Conservation (phyloP, 2,329 filamentous ascomycete genomes). For the Alternaria gansuensis region DNA sequence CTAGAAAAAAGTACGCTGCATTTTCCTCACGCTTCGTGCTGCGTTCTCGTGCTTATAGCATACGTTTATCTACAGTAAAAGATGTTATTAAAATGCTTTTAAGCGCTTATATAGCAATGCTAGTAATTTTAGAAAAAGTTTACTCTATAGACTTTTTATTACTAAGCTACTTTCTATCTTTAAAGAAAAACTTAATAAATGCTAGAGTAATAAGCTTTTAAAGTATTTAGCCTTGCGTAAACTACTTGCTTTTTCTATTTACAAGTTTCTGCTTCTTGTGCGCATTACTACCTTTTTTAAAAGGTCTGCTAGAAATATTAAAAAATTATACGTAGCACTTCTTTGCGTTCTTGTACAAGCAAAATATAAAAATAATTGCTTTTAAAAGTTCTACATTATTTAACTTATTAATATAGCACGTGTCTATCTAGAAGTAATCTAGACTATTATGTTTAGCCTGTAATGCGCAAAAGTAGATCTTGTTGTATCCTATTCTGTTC, state of each 20-base stretch:
- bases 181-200: background rate
- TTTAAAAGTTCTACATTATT: background rate
- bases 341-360: conserved; percentile 3
- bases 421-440: conserved; percentile 1
- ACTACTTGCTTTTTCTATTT: background rate
- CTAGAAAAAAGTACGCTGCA: conserved; percentile 8
- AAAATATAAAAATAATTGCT: conserved; percentile 1
- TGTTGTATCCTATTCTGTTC: background rate
- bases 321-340: too few species aligned
- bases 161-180: background rate
- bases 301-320: background rate
- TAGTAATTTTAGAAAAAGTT: background rate
- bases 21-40: conserved; percentile 11
- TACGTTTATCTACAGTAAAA: background rate
- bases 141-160: background rate
- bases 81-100: background rate
- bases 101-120: background rate
- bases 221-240: too few species aligned
- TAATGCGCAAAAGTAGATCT: background rate
- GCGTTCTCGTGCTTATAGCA: background rate
- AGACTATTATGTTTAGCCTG: background rate
- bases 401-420: too few species aligned
- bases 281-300: background rate
- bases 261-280: background rate
- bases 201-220: background rate